Percentiles rank a stretch among this genome's conserved stretches.
Conservation (phyloP, 2,329 filamentous ascomycete genomes). For the Penicillium verrucosum region DNA sequence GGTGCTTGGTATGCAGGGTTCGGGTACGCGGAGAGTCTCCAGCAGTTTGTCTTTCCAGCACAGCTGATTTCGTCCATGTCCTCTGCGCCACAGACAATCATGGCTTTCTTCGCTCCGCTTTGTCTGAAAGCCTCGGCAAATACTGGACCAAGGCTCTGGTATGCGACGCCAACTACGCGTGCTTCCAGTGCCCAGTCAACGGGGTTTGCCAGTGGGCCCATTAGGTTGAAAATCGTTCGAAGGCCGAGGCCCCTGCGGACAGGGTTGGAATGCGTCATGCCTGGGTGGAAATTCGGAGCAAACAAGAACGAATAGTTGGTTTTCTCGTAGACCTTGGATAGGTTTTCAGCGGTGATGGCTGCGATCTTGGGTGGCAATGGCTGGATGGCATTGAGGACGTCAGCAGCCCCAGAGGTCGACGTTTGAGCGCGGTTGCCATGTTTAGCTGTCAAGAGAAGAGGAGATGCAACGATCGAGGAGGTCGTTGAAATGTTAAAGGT, state of each 20-base stretch:
- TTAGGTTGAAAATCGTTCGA: conserved; percentile 95
- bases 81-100: conserved; percentile 91
- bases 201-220: conserved; percentile 89
- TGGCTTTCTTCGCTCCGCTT: conserved; percentile 73
- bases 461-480: conserved; percentile 84
- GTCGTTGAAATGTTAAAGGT: conserved; percentile 99
- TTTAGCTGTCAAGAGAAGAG: conserved; percentile 81
- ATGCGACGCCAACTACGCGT: conserved; percentile 86
- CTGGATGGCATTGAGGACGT: conserved; percentile 74
- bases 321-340: conserved; percentile 68
- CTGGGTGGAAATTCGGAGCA: conserved; percentile 92
- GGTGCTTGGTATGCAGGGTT: conserved; percentile 43
- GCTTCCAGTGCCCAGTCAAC: conserved; percentile 82
- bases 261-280: conserved; percentile 83
- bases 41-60: conserved; percentile 83
- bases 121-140: conserved; percentile 82
- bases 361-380: conserved; percentile 71
- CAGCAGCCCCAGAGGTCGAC: conserved; percentile 91
- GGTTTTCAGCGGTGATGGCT: conserved; percentile 68
- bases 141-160: conserved; percentile 78
- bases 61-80: conserved; percentile 95
- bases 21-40: conserved; percentile 63
- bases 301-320: conserved; percentile 96
- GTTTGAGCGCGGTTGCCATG: conserved; percentile 96
- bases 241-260: conserved; percentile 86